Evolutionary conservation across 441 rosid genomes (phyloP), one percentile per base, ranked within the genome.

Genomic region (Aquilaria agallochum): DNA sequence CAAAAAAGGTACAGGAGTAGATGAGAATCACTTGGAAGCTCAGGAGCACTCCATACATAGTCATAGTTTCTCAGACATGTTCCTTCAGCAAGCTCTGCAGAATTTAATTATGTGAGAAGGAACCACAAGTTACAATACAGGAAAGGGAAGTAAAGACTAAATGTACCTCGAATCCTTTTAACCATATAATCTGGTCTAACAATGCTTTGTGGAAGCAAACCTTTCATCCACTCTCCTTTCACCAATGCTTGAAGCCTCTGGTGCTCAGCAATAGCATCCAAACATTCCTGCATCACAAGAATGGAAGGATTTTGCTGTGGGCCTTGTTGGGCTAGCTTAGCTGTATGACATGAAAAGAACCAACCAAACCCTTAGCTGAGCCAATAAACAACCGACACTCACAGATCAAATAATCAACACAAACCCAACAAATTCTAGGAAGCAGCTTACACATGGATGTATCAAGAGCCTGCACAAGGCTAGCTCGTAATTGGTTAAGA

Each of bases 201-300:
- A 74, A 77, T 84, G 74, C 85, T 79, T 59, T 86, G 87, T 5
- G 96, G 95, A 32, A 94, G 90, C 73, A 95, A 63, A 66, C 92
- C 96, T 73, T 88, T 95, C 62, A 84, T 87, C 95, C 94, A 89
- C 66, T 91, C 97, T 64, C 96, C 97, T 85, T 88, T 95, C 93
- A 91, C 81, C 78, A 95, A 77, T 7, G 85, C 74, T 47, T 76
- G 87, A 68, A 95, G 97, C 83, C 84, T 89, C 76, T 87, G 97
- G 73, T 95, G 97, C 79, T 89, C 96, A 7, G 89, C 87, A 72
- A 91, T 80, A 49, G 94, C 96, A 87, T 89, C 89, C 49, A 87
- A 77, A 61, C 96, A 94, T 73, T 86, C 88, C 80, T 87, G 96
- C 85, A 94, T 86, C 54, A 74, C 40, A 4, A 91, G 85, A 56